These are phyloP conservation scores for Penicillium capsulatum DNA, from an alignment of 2,329 filamentous ascomycete genomes.

Conservation along the genomic window DNA sequence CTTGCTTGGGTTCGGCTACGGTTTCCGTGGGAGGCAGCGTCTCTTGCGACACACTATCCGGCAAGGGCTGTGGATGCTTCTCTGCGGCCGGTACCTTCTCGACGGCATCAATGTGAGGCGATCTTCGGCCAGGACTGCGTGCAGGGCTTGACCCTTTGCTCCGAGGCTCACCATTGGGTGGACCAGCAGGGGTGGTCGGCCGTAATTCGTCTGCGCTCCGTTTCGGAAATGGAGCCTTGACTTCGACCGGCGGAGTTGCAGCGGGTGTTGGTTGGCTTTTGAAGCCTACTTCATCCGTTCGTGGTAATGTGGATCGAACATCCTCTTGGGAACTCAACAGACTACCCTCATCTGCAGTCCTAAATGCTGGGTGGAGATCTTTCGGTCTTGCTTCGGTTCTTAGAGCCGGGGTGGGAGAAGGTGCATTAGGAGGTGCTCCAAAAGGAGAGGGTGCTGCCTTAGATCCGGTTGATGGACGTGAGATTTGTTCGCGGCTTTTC, in stretches of 20 bases:
- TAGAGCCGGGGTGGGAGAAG: slow-evolving; percentile 16
- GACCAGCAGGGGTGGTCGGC: slow-evolving; percentile 27
- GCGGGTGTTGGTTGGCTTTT: slow-evolving; percentile 13
- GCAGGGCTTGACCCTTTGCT: slow-evolving; percentile 19
- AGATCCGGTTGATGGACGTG: slow-evolving; percentile 35
- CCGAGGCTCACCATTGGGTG: slow-evolving; percentile 22
- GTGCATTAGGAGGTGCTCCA: slow-evolving; percentile 25
- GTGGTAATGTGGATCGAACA: not conserved
- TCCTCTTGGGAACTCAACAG: not conserved
- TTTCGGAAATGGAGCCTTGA: slow-evolving; percentile 16
- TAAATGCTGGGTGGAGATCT: slow-evolving; percentile 16
- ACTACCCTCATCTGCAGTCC: not conserved
- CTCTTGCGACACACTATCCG: slow-evolving; percentile 9
- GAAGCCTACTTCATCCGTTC: not conserved
- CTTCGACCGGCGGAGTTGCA: slow-evolving; percentile 6
- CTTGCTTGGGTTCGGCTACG: slow-evolving; percentile 20
- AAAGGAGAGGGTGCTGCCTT: slow-evolving; percentile 33
- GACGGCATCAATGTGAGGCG: slow-evolving; percentile 27
- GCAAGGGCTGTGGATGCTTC: slow-evolving; percentile 8
- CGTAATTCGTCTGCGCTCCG: slow-evolving; percentile 27
- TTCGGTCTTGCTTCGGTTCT: slow-evolving; percentile 25
- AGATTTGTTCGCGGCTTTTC: slow-evolving; percentile 41
- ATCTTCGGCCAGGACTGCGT: slow-evolving; percentile 28
- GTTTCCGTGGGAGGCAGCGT: slow-evolving; percentile 15
- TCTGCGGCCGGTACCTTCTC: slow-evolving; percentile 29